Percentiles rank a stretch among this genome's conserved stretches.
Conservation (phyloP, 108 stramenopile genomes). For the Cyclostephanos invisitatus region DNA sequence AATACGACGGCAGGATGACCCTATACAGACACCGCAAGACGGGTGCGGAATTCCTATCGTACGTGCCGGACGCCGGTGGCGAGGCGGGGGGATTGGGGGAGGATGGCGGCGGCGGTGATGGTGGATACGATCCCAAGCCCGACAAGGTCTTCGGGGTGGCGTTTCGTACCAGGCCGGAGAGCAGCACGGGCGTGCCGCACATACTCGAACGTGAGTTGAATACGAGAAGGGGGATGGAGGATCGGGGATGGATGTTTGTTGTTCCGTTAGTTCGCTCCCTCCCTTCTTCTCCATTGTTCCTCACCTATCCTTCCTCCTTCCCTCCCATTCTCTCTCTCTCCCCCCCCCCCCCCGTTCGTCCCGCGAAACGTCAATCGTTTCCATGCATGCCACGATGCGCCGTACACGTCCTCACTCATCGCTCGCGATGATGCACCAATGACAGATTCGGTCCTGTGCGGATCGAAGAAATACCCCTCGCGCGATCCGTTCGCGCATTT, state of each 20-base stretch:
- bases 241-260: no score
- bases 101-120: neutral
- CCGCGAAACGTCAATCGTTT: neutral
- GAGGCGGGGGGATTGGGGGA: constrained; percentile 3
- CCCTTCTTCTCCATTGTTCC: no score
- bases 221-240: no score
- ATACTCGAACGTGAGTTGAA: constrained; percentile 76
- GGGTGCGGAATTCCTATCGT: constrained; percentile 73
- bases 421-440: no score
- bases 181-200: constrained; percentile 88
- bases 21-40: constrained; percentile 78
- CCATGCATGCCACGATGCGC: no score
- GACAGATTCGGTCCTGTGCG: constrained; percentile 86
- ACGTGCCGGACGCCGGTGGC: constrained; percentile 54
- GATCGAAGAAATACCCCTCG: constrained; percentile 85
- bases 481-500: constrained; percentile 95
- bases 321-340: neutral
- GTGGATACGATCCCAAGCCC: constrained; percentile 55
- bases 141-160: constrained; percentile 96
- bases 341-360: neutral
- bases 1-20: constrained; percentile 34
- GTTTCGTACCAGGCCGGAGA: constrained; percentile 87
- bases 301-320: neutral
- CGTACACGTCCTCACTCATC: no score
- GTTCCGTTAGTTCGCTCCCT: neutral